Evolutionary conservation across 2,329 filamentous ascomycete genomes (phyloP).

Genomic region (Chaetothyriales sp.): DNA sequence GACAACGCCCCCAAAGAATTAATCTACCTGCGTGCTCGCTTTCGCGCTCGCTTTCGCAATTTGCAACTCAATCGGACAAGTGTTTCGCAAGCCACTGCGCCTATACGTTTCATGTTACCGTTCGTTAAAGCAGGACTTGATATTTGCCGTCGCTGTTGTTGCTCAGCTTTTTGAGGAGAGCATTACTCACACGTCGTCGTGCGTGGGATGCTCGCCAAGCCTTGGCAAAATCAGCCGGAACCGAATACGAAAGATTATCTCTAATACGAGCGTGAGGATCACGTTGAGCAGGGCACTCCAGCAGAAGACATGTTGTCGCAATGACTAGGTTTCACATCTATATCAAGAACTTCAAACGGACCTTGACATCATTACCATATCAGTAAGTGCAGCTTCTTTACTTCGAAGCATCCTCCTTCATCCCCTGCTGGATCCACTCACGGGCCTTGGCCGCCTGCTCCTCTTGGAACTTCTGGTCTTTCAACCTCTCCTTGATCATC

Average conservation of each 20-base stretch:
- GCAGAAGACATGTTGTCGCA: too few species aligned
- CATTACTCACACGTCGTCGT: too few species aligned
- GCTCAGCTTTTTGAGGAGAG: neutral
- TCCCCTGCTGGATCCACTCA: slow-evolving; percentile 54
- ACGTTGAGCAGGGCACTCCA: too few species aligned
- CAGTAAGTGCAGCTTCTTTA: slow-evolving; percentile 27
- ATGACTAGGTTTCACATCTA: too few species aligned
- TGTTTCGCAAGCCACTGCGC: neutral
- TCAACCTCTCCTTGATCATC: slow-evolving; percentile 5
- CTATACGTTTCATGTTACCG: neutral
- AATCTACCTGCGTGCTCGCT: neutral
- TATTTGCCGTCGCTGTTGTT: neutral
- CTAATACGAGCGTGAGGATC: too few species aligned
- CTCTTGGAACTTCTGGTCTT: slow-evolving; percentile 4
- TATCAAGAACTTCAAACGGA: too few species aligned
- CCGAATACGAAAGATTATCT: too few species aligned
- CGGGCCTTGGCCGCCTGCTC: slow-evolving; percentile 24
- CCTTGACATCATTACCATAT: neutral
- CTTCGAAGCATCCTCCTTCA: slow-evolving; percentile 47
- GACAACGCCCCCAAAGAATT: neutral
- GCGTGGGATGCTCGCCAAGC: too few species aligned
- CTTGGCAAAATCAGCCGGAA: too few species aligned
- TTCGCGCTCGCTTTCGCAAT: neutral
- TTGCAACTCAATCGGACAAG: neutral
- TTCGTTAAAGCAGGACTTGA: neutral